Base-by-base conservation (phyloP, 345 rosid genomes). In the Trapa bicornis region DNA sequence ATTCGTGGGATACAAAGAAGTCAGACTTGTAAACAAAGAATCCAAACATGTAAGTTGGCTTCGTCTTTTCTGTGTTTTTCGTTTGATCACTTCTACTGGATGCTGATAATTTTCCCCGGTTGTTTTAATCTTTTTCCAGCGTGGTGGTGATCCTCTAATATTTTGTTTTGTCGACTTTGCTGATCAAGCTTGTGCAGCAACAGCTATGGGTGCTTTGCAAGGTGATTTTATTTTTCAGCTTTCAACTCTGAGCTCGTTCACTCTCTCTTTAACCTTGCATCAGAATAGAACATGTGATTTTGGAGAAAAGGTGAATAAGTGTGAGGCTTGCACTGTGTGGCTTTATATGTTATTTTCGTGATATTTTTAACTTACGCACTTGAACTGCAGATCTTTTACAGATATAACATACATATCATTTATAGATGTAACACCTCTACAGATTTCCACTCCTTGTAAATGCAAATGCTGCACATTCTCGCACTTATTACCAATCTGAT, bases 101-200 rank as follows among this genome's bases (percentile, higher is more conserved):
- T 38, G 33, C n/a, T 41, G 16, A 57, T 22, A 22, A 39, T 56
- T 58, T 35, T 71, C 47, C 35, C 37, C 54, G 45, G 33, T 56
- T 1, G 53, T 38, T 15, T 13, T 65, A 62, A 22, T 22, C 29
- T 22, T 22, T 22, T 22, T 22, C 87, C 88, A 87, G 98, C 90
- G 92, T 35, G 84, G 89, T 14, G 96, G 91, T 58, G 96, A 89
- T 70, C 90, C 89, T 67, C 77, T 87, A 68, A 86, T 89, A 68
- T 91, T 86, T 67, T 92, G 96, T 75, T 89, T 89, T 81, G 98
- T 92, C 68, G 98, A 92, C 74, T 89, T 92, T 75, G 79, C 70
- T 50, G 80, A 69, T 79, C 84, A 96, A 56, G 94, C 96, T 14
- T 92, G 94, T 71, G 98, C 98, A 37, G 98, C 94, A 1, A 89